These are phyloP conservation scores for Plenodomus tracheiphilus DNA, from an alignment of 2,329 filamentous ascomycete species.

Conservation along the genomic window DNA sequence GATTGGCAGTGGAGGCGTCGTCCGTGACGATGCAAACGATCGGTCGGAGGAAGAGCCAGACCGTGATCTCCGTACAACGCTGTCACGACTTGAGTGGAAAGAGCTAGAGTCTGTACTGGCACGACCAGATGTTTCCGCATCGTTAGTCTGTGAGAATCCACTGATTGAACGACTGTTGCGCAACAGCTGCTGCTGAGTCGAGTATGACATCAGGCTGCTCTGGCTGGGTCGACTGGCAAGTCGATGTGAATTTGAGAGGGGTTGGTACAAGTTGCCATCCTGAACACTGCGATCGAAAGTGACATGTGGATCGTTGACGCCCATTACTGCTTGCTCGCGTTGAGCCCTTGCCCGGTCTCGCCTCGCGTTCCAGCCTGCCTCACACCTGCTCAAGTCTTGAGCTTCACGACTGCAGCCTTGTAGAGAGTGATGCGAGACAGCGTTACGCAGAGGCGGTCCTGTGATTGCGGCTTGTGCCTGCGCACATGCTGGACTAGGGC, in stretches of 20 bases:
- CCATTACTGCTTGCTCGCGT: constrained; percentile 16
- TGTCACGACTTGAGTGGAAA: constrained; percentile 12
- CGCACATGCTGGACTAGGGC: constrained; percentile 1
- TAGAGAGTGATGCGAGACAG: constrained; percentile 6
- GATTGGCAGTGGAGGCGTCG: constrained; percentile 7
- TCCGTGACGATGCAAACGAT: constrained; percentile 8
- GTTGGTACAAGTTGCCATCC: constrained; percentile 8
- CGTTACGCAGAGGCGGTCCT: constrained; percentile 4
- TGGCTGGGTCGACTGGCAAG: constrained; percentile 5
- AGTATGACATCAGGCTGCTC: constrained; percentile 5
- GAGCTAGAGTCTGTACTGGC: constrained; percentile 16
- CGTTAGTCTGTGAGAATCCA: constrained; percentile 3
- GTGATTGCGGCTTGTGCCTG: constrained; percentile 2
- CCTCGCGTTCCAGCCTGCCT: constrained; percentile 22
- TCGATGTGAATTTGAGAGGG: constrained; percentile 12
- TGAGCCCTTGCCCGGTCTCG: constrained; percentile 19
- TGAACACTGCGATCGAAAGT: constrained; percentile 10
- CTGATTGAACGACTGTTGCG: constrained; percentile 15
- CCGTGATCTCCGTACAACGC: constrained; percentile 10
- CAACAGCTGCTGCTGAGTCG: constrained; percentile 21
- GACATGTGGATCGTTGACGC: constrained; percentile 8
- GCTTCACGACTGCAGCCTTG: background rate
- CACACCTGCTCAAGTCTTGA: constrained; percentile 1
- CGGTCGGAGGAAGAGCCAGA: constrained; percentile 15
- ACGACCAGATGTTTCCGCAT: constrained; percentile 6